Conservation (phyloP, 306 rosid species). For the Trifolium subterraneum region DNA sequence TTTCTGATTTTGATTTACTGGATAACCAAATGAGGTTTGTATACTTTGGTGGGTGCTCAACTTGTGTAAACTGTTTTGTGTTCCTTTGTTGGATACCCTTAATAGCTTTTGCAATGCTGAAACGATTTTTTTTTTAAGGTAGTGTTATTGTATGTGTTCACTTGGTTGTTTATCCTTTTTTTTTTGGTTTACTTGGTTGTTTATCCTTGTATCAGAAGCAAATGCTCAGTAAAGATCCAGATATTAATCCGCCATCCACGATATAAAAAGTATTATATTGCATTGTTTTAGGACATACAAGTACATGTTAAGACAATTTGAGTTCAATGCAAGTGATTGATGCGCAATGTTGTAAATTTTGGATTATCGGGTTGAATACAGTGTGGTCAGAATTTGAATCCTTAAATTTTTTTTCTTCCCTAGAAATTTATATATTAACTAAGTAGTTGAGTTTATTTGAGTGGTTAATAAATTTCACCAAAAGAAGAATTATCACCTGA, state of each 20-base stretch:
- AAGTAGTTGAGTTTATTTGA: too few relatives aligned
- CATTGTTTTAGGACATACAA: background rate
- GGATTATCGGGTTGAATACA: background rate
- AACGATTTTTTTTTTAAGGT: constrained; percentile 27
- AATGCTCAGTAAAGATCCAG: constrained; percentile 36
- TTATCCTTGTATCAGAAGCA: constrained; percentile 42
- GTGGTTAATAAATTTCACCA: too few relatives aligned
- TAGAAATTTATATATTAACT: too few relatives aligned
- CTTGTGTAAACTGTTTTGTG: constrained; percentile 43
- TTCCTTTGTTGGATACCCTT: constrained; percentile 18
- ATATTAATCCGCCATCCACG: background rate
- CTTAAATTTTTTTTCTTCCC: too few relatives aligned
- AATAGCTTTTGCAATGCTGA: constrained; percentile 25
- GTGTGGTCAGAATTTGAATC: too few relatives aligned
- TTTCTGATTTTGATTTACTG: constrained; percentile 89
- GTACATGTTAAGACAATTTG: background rate
- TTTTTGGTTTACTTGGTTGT: constrained; percentile 41
- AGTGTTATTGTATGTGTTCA: constrained; percentile 40
- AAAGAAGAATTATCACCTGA: too few relatives aligned
- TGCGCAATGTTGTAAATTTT: background rate
- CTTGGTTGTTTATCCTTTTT: constrained; percentile 41
- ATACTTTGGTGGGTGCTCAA: constrained; percentile 15
- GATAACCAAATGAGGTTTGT: constrained; percentile 72
- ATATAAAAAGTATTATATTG: background rate
- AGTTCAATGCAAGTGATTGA: background rate